These are phyloP conservation scores for Fragaria ananassa DNA, from an alignment of 306 rosid genomes.

Conservation along the genomic window DNA sequence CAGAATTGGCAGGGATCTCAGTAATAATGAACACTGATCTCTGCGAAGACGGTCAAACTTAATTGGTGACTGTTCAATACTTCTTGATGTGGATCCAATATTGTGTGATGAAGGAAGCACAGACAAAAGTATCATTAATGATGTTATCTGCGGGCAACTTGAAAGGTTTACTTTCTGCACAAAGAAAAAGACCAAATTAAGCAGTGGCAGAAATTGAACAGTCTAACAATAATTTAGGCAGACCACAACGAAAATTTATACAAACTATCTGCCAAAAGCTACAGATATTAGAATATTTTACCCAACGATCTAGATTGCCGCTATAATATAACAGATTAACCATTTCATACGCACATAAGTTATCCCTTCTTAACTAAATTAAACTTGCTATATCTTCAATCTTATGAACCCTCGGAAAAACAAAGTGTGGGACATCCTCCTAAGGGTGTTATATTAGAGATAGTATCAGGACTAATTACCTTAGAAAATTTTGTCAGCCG, in stretches of 20 bases:
- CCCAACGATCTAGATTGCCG: not conserved
- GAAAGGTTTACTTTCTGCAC: slow-evolving; percentile 76
- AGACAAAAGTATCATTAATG: slow-evolving; percentile 51
- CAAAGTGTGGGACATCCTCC: slow-evolving; percentile 21
- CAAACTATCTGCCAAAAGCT: slow-evolving; percentile 22
- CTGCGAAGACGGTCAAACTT: slow-evolving; percentile 34
- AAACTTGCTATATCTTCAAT: slow-evolving; percentile 11
- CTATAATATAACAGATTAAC: not conserved
- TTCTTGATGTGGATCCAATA: slow-evolving; percentile 35
- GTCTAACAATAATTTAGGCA: slow-evolving; percentile 23
- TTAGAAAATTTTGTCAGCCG: slow-evolving; percentile 63
- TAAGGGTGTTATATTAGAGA: not conserved
- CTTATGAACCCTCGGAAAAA: slow-evolving; percentile 24
- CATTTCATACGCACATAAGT: slow-evolving; percentile 4
- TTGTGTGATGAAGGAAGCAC: slow-evolving; percentile 51
- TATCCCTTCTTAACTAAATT: not conserved
- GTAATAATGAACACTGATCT: slow-evolving; percentile 26
- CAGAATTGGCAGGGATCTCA: slow-evolving; percentile 28
- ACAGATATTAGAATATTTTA: slow-evolving; percentile 21
- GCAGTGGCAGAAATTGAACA: slow-evolving; percentile 17
- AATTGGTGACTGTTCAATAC: slow-evolving; percentile 27
- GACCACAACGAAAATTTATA: slow-evolving; percentile 8
- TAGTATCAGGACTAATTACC: slow-evolving; percentile 43
- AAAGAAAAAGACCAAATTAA: slow-evolving; percentile 28
- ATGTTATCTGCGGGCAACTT: slow-evolving; percentile 68